Base-by-base conservation (phyloP, 169 alveolate species). In the Amoebophrya sp. region DNA sequence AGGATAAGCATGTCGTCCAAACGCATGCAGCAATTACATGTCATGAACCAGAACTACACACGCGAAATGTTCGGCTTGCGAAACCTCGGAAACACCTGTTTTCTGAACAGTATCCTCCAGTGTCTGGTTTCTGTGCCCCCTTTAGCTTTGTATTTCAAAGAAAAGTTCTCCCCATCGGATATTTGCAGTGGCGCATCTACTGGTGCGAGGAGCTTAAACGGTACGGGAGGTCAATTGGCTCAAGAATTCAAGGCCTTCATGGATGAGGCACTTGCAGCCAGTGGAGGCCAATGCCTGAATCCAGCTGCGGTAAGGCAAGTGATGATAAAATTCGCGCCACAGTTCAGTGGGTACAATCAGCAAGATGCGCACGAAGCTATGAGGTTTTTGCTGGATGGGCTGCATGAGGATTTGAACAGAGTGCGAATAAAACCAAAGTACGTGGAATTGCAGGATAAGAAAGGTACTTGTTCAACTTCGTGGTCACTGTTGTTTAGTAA, bases 281-380 rank as follows among this genome's bases (percentile, higher is more conserved):
- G 18, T 12, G 12, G 38, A 26, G n/a, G 18, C 39, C n/a, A 29
- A 6, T 1, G 38, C 39, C 33, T 65, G 33, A 12, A 6, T 10
- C 83, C 83, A 10, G 83, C 83, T 6, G 1, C 33, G 2, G 38
- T 65, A 36, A 29, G 83, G 83, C 12, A 65, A 6, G 83, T 65
- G 33, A 65, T 65, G 83, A 18, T 65, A 29, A 65, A 65, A 26
- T 65, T 65, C 83, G 83, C 83, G 83, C 83, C 83, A 36, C 83
- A 65, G 83, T 65, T 65, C n/a, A 10, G 2, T 29, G 26, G 26
- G 33, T 65, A 12, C 26, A 6, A 65, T 10, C 83, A 65, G 83
- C 83, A 65, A 10, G 83, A 65, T 36, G 83, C 83, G 83, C 83
- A 65, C 83, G 83, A 65, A 36, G 83, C 83, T 1, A 29, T 65